Evolutionary conservation across 176 grass and related monocot species (phyloP), one percentile per base, ranked within the genome.

Genomic region (Aegilops umbellulata): DNA sequence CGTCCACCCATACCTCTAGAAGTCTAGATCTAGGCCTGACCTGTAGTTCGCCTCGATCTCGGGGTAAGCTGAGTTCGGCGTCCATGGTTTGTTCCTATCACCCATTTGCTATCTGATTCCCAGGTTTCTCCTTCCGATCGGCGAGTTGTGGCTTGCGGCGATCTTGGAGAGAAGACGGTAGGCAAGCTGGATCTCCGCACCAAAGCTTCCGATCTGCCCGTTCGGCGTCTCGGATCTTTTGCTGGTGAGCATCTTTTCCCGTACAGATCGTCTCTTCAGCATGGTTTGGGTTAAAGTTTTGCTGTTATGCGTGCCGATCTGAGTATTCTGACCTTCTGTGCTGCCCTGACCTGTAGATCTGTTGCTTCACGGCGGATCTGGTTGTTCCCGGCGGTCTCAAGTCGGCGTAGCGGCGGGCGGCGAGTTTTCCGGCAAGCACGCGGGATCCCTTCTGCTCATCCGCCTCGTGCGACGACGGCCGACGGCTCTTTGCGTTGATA

Each of bases 401-500:
- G 3, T 0, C 5, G 41, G 9, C 0, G 15, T 14, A 0, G 42
- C 24, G 72, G 24, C 24, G 4, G 17, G 14, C 47, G 71, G 27
- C 6, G 24, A 23, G 14, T 4, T 9, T 1, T 29, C 23, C 23
- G 26, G 35, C 16, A 1, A 16, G 34, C 2, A 26, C 36, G 14
- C 1, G 23, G 46, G 47, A 30, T 29, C 10, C 10, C 1, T 10
- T 14, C 16, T n/a, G 49, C 62, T 32, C 15, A 6, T 41, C 39
- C 3, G 17, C 17, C 36, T 76, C 36, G 5, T 23, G 35, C 16
- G 61, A 51, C 66, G 66, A 74, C 20, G 4, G 74, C 86, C 66
- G 60, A 74, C 55, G 4, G 74, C 86, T 92, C 24, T 80, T 80
- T 84, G 66, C 84, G 60, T 74, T 84, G 35, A 75, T 80, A 90